phyloP scores from a whole-genome alignment of 2,329 filamentous ascomycete genomes.

The Phyllosticta ampelicida region DNA sequence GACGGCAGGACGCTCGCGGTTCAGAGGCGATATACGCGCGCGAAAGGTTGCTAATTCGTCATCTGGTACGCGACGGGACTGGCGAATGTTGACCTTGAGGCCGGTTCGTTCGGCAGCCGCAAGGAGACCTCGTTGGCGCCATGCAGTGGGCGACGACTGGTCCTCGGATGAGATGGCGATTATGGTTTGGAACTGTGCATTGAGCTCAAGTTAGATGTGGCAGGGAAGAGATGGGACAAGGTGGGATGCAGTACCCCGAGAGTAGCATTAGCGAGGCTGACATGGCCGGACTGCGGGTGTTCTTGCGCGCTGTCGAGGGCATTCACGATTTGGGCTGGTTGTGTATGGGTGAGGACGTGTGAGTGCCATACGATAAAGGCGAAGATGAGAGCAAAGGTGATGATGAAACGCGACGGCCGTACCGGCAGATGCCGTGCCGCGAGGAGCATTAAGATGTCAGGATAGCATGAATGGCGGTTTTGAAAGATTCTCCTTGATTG shows the following conservation, averaged over 20 bases:
- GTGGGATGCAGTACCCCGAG: conserved; percentile 1
- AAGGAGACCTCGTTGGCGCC: conserved; percentile 6
- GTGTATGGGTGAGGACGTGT: not conserved
- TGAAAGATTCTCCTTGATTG: not conserved
- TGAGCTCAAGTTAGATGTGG: not conserved
- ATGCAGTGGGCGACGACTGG: conserved; percentile 1
- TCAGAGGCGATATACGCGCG: not conserved
- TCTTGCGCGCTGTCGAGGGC: not conserved
- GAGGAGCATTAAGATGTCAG: conserved; percentile 4
- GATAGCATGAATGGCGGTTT: not conserved
- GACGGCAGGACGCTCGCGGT: not conserved
- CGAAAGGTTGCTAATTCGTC: conserved; percentile 3
- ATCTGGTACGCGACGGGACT: conserved; percentile 3
- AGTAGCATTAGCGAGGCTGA: not conserved
- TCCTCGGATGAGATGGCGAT: conserved; percentile 9
- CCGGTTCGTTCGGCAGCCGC: conserved; percentile 5
- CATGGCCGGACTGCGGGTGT: not conserved
- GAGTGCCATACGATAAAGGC: conserved; percentile 1
- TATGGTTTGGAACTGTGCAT: conserved; percentile 4
- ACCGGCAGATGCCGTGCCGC: conserved; percentile 1
- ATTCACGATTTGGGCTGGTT: conserved; percentile 2
- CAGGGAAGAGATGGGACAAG: not conserved
- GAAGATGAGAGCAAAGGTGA: conserved; percentile 1
- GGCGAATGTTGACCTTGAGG: conserved; percentile 3
- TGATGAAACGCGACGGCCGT: conserved; percentile 3